Percentiles rank a stretch among this genome's conserved stretches.
These are phyloP conservation scores for Metarhizium album DNA, from an alignment of 2,329 filamentous ascomycete genomes.

Conservation along the genomic window DNA sequence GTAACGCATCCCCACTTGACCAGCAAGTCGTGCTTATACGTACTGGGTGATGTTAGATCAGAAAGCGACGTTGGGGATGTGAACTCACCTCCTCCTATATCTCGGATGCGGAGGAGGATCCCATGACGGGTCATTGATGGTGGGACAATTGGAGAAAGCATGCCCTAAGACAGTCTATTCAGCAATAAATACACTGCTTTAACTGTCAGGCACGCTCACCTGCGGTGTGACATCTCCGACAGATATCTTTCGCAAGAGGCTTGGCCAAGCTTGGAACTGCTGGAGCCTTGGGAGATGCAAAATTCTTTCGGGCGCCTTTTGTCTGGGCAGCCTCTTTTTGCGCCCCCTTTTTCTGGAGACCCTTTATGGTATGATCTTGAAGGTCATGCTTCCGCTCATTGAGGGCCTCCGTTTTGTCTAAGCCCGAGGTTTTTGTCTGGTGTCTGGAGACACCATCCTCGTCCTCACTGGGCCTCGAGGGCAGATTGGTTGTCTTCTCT, in stretches of 20 bases:
- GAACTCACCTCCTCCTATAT: constrained; percentile 1
- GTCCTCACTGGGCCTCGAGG: not conserved
- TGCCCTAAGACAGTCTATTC: not conserved
- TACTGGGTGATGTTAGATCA: constrained; percentile 1
- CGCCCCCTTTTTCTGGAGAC: not conserved
- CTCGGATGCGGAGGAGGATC: not conserved
- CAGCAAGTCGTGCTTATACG: not conserved
- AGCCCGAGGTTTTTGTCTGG: not conserved
- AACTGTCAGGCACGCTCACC: not conserved
- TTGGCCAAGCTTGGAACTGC: not conserved
- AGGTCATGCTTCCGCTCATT: not conserved
- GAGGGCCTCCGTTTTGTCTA: not conserved
- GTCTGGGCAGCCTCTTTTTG: not conserved
- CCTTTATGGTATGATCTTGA: not conserved
- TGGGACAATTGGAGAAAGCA: not conserved
- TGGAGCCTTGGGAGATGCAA: no score
- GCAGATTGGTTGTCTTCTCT: not conserved
- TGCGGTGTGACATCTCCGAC: not conserved
- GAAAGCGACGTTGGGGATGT: not conserved
- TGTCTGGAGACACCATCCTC: not conserved
- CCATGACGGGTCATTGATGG: not conserved
- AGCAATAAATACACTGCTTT: not conserved
- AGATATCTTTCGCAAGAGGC: not conserved
- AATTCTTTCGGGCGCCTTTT: no score
- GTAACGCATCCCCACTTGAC: not conserved